A percentile compares a stretch with the other conserved stretches of the same genome.
Evolutionary conservation across 2,329 filamentous ascomycete genomes (phyloP).

Genomic region (Chrysoporthe cubensis): DNA sequence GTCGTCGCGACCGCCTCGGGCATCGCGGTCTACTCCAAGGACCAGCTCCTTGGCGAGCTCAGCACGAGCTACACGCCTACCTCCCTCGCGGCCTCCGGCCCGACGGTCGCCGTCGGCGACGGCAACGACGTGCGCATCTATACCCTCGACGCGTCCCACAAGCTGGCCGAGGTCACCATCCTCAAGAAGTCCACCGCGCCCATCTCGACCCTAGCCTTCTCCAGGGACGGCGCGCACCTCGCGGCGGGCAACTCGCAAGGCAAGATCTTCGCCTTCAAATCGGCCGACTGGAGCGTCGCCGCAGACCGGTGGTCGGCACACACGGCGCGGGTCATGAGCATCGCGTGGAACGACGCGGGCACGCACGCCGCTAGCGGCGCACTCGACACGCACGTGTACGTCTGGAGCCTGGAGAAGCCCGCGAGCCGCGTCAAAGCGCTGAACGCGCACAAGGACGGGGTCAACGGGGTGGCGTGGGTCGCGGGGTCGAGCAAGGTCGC

Average conservation of each 20-base stretch:
- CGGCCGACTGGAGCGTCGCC: conserved; percentile 67
- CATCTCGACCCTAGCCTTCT: conserved; percentile 84
- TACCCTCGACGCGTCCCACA: conserved; percentile 59
- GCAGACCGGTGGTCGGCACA: conserved; percentile 74
- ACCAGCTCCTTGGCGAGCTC: conserved; percentile 61
- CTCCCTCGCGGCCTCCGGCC: conserved; percentile 70
- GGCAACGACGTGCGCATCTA: conserved; percentile 76
- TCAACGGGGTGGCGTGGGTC: conserved; percentile 83
- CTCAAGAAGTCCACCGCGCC: conserved; percentile 71
- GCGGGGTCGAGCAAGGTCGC: conserved; percentile 68
- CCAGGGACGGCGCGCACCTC: conserved; percentile 73
- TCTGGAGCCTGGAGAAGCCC: conserved; percentile 86
- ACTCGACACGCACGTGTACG: conserved; percentile 88
- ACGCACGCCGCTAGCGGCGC: conserved; percentile 82
- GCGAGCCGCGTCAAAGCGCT: conserved; percentile 81
- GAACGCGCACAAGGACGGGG: conserved; percentile 95
- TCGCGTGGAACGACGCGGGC: conserved; percentile 77
- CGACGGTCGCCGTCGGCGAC: conserved; percentile 74
- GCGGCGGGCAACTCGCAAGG: conserved; percentile 83
- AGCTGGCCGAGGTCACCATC: conserved; percentile 57
- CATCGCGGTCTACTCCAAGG: conserved; percentile 60
- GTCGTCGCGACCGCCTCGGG: conserved; percentile 61
- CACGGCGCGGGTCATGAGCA: conserved; percentile 59
- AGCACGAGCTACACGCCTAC: conserved; percentile 69
- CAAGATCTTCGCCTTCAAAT: conserved; percentile 83